Percentiles rank a stretch among this genome's conserved stretches.
phyloP scores from a whole-genome alignment of 108 stramenopile genomes.

The Craspedostauros australis region DNA sequence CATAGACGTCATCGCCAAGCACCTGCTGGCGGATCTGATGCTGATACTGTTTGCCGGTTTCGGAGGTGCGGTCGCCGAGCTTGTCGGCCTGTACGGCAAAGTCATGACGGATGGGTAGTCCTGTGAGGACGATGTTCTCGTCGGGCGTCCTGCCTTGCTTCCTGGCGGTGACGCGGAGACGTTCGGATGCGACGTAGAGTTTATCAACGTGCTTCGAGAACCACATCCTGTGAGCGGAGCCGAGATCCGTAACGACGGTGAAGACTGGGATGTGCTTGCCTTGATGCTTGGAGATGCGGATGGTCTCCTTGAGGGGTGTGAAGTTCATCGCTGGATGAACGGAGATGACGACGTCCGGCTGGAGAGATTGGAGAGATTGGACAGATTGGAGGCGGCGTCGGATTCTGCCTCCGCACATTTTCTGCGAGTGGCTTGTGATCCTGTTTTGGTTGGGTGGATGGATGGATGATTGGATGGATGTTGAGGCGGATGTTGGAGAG shows the following conservation, averaged over 20 bases:
- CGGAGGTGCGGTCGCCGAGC: slow-evolving; percentile 59
- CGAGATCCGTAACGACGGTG: slow-evolving; percentile 96
- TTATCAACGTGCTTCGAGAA: slow-evolving; percentile 80
- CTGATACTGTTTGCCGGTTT: slow-evolving; percentile 46
- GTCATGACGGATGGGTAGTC: slow-evolving; percentile 90
- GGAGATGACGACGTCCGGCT: slow-evolving; percentile 85
- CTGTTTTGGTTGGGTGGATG: too few relatives aligned
- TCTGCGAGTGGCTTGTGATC: too few relatives aligned
- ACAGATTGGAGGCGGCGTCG: slow-evolving; percentile 44
- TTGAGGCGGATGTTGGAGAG: slow-evolving; percentile 64
- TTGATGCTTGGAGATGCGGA: slow-evolving; percentile 44
- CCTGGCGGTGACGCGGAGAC: slow-evolving; percentile 55
- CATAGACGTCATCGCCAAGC: slow-evolving; percentile 43
- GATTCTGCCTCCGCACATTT: slow-evolving; percentile 57
- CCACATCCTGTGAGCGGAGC: slow-evolving; percentile 90
- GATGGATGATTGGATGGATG: slow-evolving; percentile 42
- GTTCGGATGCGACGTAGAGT: slow-evolving; percentile 86
- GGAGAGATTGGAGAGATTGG: too few relatives aligned
- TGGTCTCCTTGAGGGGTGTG: slow-evolving; percentile 53
- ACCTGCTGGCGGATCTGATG: slow-evolving; percentile 34
- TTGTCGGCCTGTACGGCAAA: slow-evolving; percentile 60
- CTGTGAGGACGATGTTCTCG: slow-evolving; percentile 81
- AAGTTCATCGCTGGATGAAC: slow-evolving; percentile 96
- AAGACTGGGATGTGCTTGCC: slow-evolving; percentile 80
- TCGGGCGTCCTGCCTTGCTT: slow-evolving; percentile 59